Evolutionary conservation across 75 land plant genomes (phyloP), one percentile per base, ranked within the genome.

Genomic region (Gnetum montanum): DNA sequence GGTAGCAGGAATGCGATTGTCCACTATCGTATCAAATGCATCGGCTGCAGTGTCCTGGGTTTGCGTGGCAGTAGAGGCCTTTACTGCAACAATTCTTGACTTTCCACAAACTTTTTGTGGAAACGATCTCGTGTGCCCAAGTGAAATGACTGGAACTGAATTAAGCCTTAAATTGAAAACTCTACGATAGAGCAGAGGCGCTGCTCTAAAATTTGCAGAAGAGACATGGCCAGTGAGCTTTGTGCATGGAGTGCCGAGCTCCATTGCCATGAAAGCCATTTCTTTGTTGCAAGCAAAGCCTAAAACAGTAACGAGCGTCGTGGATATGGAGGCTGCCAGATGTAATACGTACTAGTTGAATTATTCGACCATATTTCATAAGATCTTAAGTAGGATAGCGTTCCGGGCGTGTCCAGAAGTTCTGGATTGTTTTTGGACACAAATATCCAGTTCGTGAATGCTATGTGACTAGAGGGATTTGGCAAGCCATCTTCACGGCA

Each of bases 1-100:
- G 7, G 98, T 94, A 16, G 95, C 95, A 12, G 98, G 91, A 45
- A 94, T 68, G 1, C 98, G 81, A 48, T 72, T 56, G 70, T 94
- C 98, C 0, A 76, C 70, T 0, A 80, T 83, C 38, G 76, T 69
- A 51, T 69, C 67, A 34, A 71, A 48, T 18, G 27, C 0, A 8
- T 65, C 58, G 25, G 68, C 86, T 12, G 63, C 59, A 13, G 43
- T 59, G 19, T 72, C 73, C 33, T 46, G 54, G 57, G 69, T 49
- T 36, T 52, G 8, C 36, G 64, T 27, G 3, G 63, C 43, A 16
- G 72, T n/a, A 45, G 38, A 57, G 24, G 51, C 43, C 18, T 25
- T 18, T 13, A 24, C 49, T 28, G 18, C 43, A 4, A 4, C n/a
- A 23, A n/a, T 7, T 15, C 51, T 7, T 24, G 12, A 19, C 51